Base-by-base conservation (phyloP, 805 yeast species). In the Pichia paraexigua region DNA sequence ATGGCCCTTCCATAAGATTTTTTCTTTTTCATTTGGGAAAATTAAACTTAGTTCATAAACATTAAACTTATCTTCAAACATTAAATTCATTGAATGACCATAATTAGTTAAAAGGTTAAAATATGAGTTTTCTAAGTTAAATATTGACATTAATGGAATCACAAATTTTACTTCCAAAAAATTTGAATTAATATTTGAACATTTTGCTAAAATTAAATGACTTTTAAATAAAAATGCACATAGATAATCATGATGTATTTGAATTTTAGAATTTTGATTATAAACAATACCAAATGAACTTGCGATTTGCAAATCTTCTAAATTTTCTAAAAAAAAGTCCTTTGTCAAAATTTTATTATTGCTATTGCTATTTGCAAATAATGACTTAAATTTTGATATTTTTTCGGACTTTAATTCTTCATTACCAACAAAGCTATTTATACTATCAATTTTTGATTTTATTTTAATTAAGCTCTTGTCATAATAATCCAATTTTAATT, bases 221-320 rank as follows among this genome's bases (percentile, higher is more conserved):
- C 80, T 71, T 53, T 80, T 77, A 65, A 77, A 80, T 21, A 79
- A 57, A 43, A 79, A 51, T 43, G 61, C 70, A 49, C 67, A 79
- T 62, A 64, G 59, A 52, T 50, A 61, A 21, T 57, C 49, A 42
- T 52, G 11, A 10, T n/a, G 5, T 6, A 35, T 17, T 17, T 2
- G 11, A 10, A 2, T 7, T 35, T 35, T 35, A n/a, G 11, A 35
- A 35, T 11, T 6, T 8, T 35, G 39, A n/a, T n/a, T 35, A 35
- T 4, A 35, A 35, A 35, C 39, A 35, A 35, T 20, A 35, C 39
- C 39, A 35, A 35, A 35, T 35, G 39, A 35, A n/a, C 39, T 35
- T 7, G 39, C 17, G 5, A 35, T 17, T 35, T 35, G 39, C 20
- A 35, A 35, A 35, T 35, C 39, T 35, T 35, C 39, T n/a, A 35